Percentiles rank a stretch among this genome's conserved stretches.
Conservation (phyloP, 768 basidiomycete genomes). For the Suillus ampliporus region DNA sequence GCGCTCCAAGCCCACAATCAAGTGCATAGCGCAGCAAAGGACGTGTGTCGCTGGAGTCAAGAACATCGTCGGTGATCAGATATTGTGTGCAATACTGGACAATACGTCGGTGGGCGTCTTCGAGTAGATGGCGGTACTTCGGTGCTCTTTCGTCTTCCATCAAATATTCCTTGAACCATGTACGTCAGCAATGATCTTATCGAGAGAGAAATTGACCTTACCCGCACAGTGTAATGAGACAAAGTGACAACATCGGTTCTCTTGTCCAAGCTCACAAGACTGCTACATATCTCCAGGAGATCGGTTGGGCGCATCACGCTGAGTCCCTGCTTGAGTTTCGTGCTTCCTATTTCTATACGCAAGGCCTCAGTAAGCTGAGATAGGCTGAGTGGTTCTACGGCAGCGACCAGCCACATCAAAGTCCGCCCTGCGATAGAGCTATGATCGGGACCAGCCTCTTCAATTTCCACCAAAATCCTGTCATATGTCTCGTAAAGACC, state of each 20-base stretch:
- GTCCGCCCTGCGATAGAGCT: background rate
- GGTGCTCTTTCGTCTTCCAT: background rate
- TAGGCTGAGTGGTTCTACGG: conserved; percentile 21
- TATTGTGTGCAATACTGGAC: background rate
- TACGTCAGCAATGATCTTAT: background rate
- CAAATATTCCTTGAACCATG: background rate
- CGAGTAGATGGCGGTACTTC: background rate
- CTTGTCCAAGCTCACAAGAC: conserved; percentile 22
- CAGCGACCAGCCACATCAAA: conserved; percentile 23
- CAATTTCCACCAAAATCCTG: conserved; percentile 24
- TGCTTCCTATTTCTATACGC: conserved; percentile 14
- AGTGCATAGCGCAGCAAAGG: conserved; percentile 10
- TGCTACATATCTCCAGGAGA: conserved; percentile 22
- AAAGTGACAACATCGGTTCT: conserved; percentile 16
- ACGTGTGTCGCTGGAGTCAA: background rate
- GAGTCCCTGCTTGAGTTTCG: conserved; percentile 11
- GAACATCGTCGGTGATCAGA: conserved; percentile 1
- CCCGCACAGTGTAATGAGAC: conserved; percentile 33
- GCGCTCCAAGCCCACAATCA: conserved; percentile 1
- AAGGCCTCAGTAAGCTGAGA: conserved; percentile 20
- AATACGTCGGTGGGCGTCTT: conserved; percentile 2
- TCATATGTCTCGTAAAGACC: conserved; percentile 28
- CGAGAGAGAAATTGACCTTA: background rate
- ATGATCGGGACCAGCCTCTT: conserved; percentile 1
- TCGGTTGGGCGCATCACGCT: conserved; percentile 13